Conservation (phyloP, 2,329 filamentous ascomycete genomes). For the Penicillium hordei region DNA sequence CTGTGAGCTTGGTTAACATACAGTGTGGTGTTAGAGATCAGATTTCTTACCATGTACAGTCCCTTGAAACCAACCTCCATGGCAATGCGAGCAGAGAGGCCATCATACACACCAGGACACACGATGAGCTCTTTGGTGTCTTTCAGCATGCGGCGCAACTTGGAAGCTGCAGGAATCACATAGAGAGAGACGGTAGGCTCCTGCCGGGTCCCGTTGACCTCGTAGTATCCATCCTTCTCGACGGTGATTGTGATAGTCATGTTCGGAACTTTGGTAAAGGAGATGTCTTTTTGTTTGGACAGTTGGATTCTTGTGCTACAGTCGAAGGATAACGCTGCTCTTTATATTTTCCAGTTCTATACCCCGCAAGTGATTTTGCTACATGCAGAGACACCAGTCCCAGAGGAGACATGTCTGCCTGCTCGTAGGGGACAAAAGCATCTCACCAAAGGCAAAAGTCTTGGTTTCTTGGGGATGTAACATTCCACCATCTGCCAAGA, state of each 20-base stretch:
- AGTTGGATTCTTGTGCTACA: neutral
- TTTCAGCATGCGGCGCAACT: conserved; percentile 29
- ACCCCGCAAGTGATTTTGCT: neutral
- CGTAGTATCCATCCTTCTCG: conserved; percentile 35
- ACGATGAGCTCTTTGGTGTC: conserved; percentile 47
- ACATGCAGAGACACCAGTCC: neutral
- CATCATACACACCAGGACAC: conserved; percentile 68
- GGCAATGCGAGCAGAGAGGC: conserved; percentile 64
- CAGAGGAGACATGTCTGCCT: neutral
- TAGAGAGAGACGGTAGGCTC: conserved; percentile 32
- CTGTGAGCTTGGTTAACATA: conserved; percentile 33
- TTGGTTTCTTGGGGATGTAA: conserved; percentile 23
- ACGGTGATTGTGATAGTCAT: conserved; percentile 37
- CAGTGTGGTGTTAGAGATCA: neutral
- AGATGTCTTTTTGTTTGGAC: neutral
- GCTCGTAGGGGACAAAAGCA: neutral
- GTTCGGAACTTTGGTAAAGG: neutral
- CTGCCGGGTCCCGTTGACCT: conserved; percentile 30
- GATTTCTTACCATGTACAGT: conserved; percentile 63
- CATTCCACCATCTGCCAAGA: conserved; percentile 24
- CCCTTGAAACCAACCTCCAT: conserved; percentile 62
- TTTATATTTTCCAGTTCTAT: conserved; percentile 11
- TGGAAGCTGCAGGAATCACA: conserved; percentile 31
- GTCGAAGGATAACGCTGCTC: neutral
- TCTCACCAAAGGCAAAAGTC: conserved; percentile 3